Evolutionary conservation across 2,329 filamentous ascomycete species (phyloP), one percentile per base, ranked within the genome.

Genomic region (Shiraia bambusicola): DNA sequence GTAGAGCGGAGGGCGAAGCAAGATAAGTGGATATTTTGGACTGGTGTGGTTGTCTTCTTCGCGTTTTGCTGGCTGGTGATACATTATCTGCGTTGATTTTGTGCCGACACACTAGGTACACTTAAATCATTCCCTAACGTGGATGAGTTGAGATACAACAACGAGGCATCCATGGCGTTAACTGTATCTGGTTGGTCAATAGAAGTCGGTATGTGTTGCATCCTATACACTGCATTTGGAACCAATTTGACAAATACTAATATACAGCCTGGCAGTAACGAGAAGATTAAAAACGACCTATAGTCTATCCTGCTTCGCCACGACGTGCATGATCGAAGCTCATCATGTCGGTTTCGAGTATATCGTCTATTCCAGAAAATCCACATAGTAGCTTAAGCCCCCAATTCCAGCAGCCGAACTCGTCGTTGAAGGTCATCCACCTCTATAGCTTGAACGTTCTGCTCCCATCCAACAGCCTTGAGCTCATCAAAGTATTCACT

Each of bases 1-100:
- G 86, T 98, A 29, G 92, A 97, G 72, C 75, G 93, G 56, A 78
- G 93, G 49, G 90, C 93, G 36, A 87, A 83, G 68, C 87, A 97
- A 74, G 93, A 98, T 68, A 97, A 96, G 72, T 97, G 91, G 90
- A 95, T 98, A 26, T 98, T 98, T 68, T 87, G 87, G 78, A 86
- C 76, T 0, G 90, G 93, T 0, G 89, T 92, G 2, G 70, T 94
- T 4, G 70, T 93, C 26, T 98, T 98, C 69, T 87, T 97, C 59
- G 64, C 80, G 27, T 98, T 98, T 66, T 95, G 92, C 69, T 97
- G 89, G 83, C 72, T 93, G 51, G 90, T 95, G 41, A 66, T 98
- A 63, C 87, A 91, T 70, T 97, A 82, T 65, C 69, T 98, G 70
- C 76, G 88, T 26, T 62, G 45, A 56, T 33, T 29, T 13, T 44